Evolutionary conservation across 1,139 yeast genomes (phyloP).

Genomic region (Kodamaea anthophila): DNA sequence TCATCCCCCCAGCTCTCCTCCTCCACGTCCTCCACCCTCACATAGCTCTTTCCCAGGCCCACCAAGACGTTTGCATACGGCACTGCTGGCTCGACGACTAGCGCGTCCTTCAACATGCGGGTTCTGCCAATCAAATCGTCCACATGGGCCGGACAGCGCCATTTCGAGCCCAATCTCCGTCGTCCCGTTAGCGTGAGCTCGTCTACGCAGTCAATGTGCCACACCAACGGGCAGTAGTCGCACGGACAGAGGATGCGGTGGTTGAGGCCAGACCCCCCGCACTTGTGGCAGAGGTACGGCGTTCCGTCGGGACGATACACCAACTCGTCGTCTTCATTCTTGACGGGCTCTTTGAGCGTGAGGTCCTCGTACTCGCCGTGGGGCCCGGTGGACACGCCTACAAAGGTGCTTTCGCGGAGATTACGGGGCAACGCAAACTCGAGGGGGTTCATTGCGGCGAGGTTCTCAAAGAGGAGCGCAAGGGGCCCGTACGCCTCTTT

Average conservation of each 20-base stretch:
- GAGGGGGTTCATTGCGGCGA: constrained; percentile 49
- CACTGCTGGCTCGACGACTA: constrained; percentile 46
- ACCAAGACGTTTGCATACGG: constrained; percentile 49
- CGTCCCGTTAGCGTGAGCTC: constrained; percentile 76
- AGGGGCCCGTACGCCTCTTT: background rate
- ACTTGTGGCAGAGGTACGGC: constrained; percentile 67
- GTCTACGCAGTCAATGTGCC: constrained; percentile 87
- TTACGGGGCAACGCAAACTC: constrained; percentile 66
- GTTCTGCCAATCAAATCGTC: constrained; percentile 39
- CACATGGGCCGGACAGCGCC: constrained; percentile 93
- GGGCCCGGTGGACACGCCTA: constrained; percentile 62
- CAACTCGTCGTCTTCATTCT: constrained; percentile 47
- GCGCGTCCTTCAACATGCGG: constrained; percentile 42
- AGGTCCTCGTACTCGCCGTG: constrained; percentile 68
- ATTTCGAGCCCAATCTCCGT: constrained; percentile 62
- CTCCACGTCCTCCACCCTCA: constrained; percentile 11
- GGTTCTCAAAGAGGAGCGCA: constrained; percentile 1
- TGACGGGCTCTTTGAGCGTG: constrained; percentile 31
- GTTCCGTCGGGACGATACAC: constrained; percentile 60
- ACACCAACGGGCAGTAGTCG: constrained; percentile 78
- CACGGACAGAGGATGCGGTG: constrained; percentile 59
- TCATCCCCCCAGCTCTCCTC: constrained; percentile 22
- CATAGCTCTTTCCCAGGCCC: constrained; percentile 8
- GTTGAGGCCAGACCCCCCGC: constrained; percentile 63
- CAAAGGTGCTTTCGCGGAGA: constrained; percentile 62